Evolutionary conservation across 768 basidiomycete species (phyloP).

Genomic region (Macrolepiota albuminosa): DNA sequence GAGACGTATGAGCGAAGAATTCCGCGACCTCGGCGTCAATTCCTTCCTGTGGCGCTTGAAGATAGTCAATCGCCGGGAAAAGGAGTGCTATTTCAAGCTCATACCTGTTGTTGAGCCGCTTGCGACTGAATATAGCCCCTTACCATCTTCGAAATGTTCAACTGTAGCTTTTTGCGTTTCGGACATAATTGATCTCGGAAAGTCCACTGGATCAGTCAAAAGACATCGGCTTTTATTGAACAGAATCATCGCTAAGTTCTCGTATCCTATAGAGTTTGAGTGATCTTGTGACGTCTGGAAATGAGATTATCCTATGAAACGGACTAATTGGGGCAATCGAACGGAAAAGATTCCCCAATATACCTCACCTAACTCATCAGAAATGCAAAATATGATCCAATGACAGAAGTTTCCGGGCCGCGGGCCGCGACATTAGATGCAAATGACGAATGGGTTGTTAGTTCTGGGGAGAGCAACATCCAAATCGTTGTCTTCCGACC

Average conservation of each 20-base stretch:
- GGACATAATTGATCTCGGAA: slow-evolving; percentile 2
- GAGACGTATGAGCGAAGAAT: slow-evolving; percentile 31
- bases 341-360: not conserved
- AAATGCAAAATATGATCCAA: not conserved
- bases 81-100: not conserved
- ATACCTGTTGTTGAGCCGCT: slow-evolving; percentile 24
- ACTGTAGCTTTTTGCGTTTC: slow-evolving; percentile 4
- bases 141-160: slow-evolving; percentile 17
- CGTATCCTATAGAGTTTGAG: not conserved
- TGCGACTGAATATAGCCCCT: slow-evolving; percentile 29
- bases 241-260: slow-evolving; percentile 2
- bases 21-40: slow-evolving; percentile 43
- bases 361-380: not conserved
- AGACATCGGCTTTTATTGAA: slow-evolving; percentile 11
- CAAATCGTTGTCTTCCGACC: not conserved
- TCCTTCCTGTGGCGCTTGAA: slow-evolving; percentile 20
- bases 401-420: slow-evolving; percentile 10
- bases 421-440: slow-evolving; percentile 2
- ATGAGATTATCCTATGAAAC: not conserved
- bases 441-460: too few species aligned
- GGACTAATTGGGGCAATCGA: not conserved
- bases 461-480: not conserved
- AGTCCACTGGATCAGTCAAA: slow-evolving; percentile 1
- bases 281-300: slow-evolving; percentile 15
- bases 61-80: not conserved